Base-by-base conservation (phyloP, 306 rosid species). In the Casuarina cunninghamiana region DNA sequence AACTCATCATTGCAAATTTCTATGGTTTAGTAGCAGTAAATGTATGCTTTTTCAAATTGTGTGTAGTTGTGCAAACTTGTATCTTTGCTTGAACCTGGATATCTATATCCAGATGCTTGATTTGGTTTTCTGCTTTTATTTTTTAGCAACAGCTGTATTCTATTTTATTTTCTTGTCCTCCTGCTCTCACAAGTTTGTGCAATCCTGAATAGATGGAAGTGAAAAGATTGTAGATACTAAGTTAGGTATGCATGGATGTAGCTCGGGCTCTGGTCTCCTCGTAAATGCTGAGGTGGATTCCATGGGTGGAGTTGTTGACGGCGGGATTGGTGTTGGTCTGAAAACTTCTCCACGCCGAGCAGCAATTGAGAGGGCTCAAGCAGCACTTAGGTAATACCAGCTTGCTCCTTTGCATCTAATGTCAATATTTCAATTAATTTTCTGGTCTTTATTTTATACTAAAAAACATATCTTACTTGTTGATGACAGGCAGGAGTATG, bases 201-300 rank as follows among this genome's bases (percentile, higher is more conserved):
- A 71, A 69, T 84, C 48, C 74, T 80, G 62, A 65, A 19, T 79
- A 85, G 84, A 88, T 93, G 97, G 97, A 82, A 82, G 83, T 79
- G 75, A 76, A 77, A 73, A 77, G 75, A 83, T 77, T 73, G 81
- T 76, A 72, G 85, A 69, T 76, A 71, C 81, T 87, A 83, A 84
- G 77, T 87, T 84, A 85, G 96, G 91, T 88, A 93, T 93, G 99
- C 93, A 90, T 89, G 97, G 94, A 93, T 91, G 86, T 83, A 84
- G 87, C 82, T 82, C 90, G 75, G 93, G 87, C 60, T 86, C 96
- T 88, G 89, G 87, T 83, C 81, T 90, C 91, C 82, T 88, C 79
- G 99, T 96, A 96, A 96, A 96, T 96, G 98, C 98, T 90, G 98
- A 96, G 95, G 98, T 91, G 86, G 99, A 93, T 96, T 96, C 98